phyloP scores from a whole-genome alignment of 1,139 yeast species.

The Yamadazyma pseudoaaseri region DNA sequence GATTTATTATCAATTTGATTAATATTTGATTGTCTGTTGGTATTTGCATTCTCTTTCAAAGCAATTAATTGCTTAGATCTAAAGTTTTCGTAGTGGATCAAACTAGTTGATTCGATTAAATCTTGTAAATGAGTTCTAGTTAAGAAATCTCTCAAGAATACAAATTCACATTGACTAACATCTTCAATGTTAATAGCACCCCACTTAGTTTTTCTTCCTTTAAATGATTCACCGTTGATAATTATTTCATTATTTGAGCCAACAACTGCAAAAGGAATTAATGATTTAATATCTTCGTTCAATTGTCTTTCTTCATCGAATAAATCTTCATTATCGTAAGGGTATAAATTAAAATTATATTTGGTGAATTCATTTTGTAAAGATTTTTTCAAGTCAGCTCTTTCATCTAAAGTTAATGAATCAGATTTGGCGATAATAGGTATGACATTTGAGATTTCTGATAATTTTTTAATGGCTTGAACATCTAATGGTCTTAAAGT shows the following conservation, averaged over 20 bases:
- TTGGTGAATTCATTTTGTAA: conserved; percentile 76
- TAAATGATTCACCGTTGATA: conserved; percentile 72
- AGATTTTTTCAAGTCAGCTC: conserved; percentile 69
- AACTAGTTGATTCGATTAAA: conserved; percentile 87
- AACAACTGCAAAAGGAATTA: conserved; percentile 90
- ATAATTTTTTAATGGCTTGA: conserved; percentile 76
- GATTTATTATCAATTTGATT: conserved; percentile 7
- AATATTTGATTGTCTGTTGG: conserved; percentile 32
- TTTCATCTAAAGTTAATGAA: conserved; percentile 81
- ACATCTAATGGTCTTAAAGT: conserved; percentile 83
- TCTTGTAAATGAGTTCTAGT: conserved; percentile 96
- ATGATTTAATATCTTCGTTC: conserved; percentile 72
- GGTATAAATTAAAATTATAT: conserved; percentile 79
- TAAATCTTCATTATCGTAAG: conserved; percentile 75
- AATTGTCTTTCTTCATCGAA: conserved; percentile 79
- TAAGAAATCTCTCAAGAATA: conserved; percentile 86
- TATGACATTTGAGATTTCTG: conserved; percentile 90
- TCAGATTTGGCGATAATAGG: conserved; percentile 96
- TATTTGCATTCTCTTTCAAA: conserved; percentile 79
- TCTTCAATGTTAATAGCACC: conserved; percentile 91
- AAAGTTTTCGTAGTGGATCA: conserved; percentile 87
- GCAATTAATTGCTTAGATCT: conserved; percentile 93
- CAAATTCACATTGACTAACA: conserved; percentile 92
- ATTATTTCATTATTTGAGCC: conserved; percentile 85
- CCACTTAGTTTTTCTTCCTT: conserved; percentile 94